These are phyloP conservation scores for Solanum chmielewskii DNA, from an alignment of 257 asterid species.

Conservation along the genomic window DNA sequence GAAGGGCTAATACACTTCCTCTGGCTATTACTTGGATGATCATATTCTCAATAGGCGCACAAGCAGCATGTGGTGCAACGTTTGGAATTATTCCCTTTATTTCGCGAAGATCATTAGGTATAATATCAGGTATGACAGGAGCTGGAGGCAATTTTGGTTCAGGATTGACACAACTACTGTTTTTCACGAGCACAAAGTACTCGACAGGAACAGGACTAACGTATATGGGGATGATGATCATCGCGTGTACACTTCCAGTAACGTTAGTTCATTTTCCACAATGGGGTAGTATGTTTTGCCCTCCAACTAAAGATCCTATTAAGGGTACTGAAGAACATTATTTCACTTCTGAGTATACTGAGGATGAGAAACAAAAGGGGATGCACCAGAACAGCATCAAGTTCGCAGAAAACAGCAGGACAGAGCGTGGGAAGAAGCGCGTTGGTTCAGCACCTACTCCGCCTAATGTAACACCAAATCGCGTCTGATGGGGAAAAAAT, in stretches of 20 bases:
- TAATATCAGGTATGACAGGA: constrained; percentile 39
- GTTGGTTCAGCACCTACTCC: constrained; percentile 14
- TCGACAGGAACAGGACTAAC: constrained; percentile 24
- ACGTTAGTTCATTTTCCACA: constrained; percentile 14
- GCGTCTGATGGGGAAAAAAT: background rate
- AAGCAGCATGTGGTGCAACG: constrained; percentile 52
- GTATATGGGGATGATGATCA: constrained; percentile 22
- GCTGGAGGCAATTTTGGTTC: constrained; percentile 64
- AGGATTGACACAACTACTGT: constrained; percentile 37
- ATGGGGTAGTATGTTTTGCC: constrained; percentile 23
- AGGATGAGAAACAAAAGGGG: constrained; percentile 12
- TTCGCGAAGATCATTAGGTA: constrained; percentile 40
- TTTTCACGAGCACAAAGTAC: constrained; percentile 22
- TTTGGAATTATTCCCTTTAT: constrained; percentile 42
- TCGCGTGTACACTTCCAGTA: constrained; percentile 13
- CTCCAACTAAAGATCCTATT: constrained; percentile 5
- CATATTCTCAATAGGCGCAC: constrained; percentile 43
- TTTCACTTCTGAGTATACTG: background rate
- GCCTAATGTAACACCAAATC: background rate
- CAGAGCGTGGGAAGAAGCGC: constrained; percentile 9
- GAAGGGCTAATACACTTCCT: constrained; percentile 25
- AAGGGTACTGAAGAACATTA: constrained; percentile 16
- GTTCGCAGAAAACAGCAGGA: constrained; percentile 10
- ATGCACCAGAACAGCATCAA: constrained; percentile 18
- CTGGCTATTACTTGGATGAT: constrained; percentile 35